Conservation (phyloP, 257 asterid species). For the Jasminum sambac region DNA sequence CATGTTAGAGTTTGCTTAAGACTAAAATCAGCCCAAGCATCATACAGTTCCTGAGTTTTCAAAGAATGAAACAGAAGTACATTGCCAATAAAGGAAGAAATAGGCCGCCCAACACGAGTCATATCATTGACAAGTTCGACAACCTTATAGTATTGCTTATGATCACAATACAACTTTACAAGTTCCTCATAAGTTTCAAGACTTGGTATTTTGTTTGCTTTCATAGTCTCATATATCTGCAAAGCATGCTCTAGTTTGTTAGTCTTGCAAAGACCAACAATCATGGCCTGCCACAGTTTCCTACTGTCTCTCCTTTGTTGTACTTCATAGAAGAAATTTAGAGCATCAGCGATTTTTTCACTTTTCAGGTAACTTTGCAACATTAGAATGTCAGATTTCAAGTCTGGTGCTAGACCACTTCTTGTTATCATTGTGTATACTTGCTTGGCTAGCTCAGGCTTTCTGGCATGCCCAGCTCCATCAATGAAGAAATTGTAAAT, state of each 20-base stretch:
- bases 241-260: constrained; percentile 45
- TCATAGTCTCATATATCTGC: constrained; percentile 49
- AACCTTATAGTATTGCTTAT: constrained; percentile 42
- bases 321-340: constrained; percentile 45
- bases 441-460: constrained; percentile 56
- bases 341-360: constrained; percentile 39
- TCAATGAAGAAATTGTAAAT: constrained; percentile 60
- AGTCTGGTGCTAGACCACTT: constrained; percentile 37
- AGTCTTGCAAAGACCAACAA: constrained; percentile 66
- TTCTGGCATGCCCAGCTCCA: constrained; percentile 81
- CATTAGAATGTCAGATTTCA: constrained; percentile 44
- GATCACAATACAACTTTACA: constrained; percentile 53
- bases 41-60: constrained; percentile 34
- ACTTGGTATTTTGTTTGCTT: constrained; percentile 44
- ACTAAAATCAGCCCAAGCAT: constrained; percentile 48
- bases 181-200: constrained; percentile 76
- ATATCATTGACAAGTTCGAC: constrained; percentile 57
- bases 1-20: constrained; percentile 34
- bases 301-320: constrained; percentile 32
- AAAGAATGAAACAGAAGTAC: constrained; percentile 64
- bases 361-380: constrained; percentile 57
- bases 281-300: constrained; percentile 50
- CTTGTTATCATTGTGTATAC: constrained; percentile 58
- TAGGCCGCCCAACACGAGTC: constrained; percentile 52
- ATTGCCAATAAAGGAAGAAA: constrained; percentile 81